Conservation (phyloP, 345 rosid species). For the Pistacia vera region DNA sequence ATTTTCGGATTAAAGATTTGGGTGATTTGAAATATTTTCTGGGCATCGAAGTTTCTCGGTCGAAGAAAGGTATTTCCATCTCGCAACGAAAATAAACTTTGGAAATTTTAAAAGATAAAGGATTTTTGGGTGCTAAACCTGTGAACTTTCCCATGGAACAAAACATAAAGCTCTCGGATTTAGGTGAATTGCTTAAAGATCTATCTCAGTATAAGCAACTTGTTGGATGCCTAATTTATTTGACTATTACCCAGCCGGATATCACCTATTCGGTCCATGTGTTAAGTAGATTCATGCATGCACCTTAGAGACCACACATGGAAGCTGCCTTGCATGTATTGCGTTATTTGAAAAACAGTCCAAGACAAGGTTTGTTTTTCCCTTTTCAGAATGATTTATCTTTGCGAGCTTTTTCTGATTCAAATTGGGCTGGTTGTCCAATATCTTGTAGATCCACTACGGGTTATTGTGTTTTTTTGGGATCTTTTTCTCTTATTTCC, state of each 20-base stretch:
- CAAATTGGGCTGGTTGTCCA: too few relatives aligned
- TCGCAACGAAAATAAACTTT: neutral
- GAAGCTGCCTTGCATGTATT: neutral
- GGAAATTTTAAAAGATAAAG: neutral
- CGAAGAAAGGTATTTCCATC: slow-evolving; percentile 2
- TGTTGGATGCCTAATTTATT: neutral
- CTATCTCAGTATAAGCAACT: neutral
- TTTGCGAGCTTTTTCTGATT: neutral
- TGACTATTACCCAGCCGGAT: neutral
- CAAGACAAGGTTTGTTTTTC: neutral
- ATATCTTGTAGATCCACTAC: too few relatives aligned
- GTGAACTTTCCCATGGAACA: slow-evolving; percentile 2
- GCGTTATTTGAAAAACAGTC: neutral
- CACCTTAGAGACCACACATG: neutral
- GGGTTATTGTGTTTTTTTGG: too few relatives aligned
- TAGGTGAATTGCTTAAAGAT: neutral
- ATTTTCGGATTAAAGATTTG: too few relatives aligned
- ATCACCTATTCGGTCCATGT: neutral
- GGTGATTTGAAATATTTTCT: too few relatives aligned
- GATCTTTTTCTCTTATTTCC: too few relatives aligned
- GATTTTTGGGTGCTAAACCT: neutral
- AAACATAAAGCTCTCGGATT: neutral
- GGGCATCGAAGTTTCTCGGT: too few relatives aligned
- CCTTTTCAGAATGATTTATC: neutral
- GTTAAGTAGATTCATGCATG: slow-evolving; percentile 10